Evolutionary conservation across 108 stramenopile species (phyloP), one percentile per base, ranked within the genome.

Genomic region (Pseudonitzschia pungens): DNA sequence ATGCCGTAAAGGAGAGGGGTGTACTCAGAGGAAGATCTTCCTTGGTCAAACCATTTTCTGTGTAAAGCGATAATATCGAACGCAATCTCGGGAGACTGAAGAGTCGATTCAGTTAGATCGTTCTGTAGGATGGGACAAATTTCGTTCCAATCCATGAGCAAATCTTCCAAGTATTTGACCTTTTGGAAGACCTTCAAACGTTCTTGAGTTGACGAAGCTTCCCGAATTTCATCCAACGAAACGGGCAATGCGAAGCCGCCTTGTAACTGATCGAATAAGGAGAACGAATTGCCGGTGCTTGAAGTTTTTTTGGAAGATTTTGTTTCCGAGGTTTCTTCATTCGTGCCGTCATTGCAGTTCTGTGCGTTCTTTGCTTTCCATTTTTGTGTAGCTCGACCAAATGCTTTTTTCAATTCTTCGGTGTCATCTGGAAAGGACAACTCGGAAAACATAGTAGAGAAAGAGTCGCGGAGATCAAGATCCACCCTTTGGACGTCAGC

Each of bases 41-140:
- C 77, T 31, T 70, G 45, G 57, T 77, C 45, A 58, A 65, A 77
- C 69, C 65, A 77, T 59, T 71, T 71, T 66, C 77, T 51, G 42
- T 71, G 70, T 40, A 77, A 31, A n/a, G 14, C 53, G 26, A 22
- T 24, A 10, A 66, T 21, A 26, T 58, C 28, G 5, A 58, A 27
- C 0, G 33, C 36, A 11, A 65, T 14, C n/a, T 15, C 26, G n/a
- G 33, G 28, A 41, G 5, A 50, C 20, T 32, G 29, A 14, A 51
- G 22, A 36, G n/a, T 4, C 27, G 12, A 40, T n/a, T 45, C 22
- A 7, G 22, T 22, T 6, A 70, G 54, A 11, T 69, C 77, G 6
- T 31, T 58, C 16, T 57, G 14, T 1, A 77, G 32, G 18, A 71
- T 24, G 18, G 32, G 41, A 28, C 50, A 20, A 9, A 77, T 32